These are phyloP conservation scores for Chrysoporthe cubensis DNA, from an alignment of 2,329 filamentous ascomycete genomes.

Conservation along the genomic window DNA sequence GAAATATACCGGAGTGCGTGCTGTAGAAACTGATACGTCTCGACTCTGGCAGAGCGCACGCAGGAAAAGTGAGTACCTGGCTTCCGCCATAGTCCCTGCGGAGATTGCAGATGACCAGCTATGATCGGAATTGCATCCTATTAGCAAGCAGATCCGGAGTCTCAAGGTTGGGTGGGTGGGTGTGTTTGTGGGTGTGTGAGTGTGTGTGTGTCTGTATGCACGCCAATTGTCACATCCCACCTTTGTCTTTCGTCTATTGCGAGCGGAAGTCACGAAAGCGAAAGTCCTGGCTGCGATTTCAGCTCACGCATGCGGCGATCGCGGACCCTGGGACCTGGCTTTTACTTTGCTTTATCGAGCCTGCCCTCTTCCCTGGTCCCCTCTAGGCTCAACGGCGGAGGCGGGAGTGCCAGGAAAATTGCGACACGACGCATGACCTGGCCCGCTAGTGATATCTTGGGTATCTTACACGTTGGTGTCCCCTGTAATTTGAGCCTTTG, in stretches of 20 bases:
- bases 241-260: neutral
- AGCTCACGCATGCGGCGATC: conserved; percentile 22
- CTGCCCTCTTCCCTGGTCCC: neutral
- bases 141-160: neutral
- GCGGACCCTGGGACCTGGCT: neutral
- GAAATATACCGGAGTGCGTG: too few species aligned
- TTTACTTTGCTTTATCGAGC: neutral
- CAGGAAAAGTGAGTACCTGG: neutral
- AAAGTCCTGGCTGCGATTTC: conserved; percentile 29
- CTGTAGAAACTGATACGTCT: neutral
- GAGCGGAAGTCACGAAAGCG: neutral
- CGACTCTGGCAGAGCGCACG: neutral
- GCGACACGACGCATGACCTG: conserved; percentile 10
- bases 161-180: neutral
- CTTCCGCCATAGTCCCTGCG: neutral
- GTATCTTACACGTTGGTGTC: conserved; percentile 15
- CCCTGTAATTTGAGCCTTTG: conserved; percentile 15
- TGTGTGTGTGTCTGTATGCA: neutral
- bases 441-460: conserved; percentile 11
- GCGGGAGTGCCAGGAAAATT: conserved; percentile 3
- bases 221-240: neutral
- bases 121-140: neutral
- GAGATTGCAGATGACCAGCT: neutral
- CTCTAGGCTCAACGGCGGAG: neutral
- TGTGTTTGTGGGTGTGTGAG: neutral